These are phyloP conservation scores for Tetrapisispora pingtungensis DNA, from an alignment of 805 yeast species.

Conservation along the genomic window DNA sequence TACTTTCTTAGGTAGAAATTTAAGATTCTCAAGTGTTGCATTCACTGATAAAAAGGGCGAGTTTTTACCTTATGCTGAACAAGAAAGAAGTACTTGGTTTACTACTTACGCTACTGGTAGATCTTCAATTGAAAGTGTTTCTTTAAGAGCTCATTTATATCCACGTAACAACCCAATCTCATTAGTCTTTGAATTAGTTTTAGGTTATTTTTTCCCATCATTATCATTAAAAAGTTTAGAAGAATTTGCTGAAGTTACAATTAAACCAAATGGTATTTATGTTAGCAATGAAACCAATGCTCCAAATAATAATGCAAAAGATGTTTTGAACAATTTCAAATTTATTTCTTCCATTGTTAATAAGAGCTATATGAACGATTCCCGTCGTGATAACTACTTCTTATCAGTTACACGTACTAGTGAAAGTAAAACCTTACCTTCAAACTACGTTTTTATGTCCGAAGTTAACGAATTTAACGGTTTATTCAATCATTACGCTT, in stretches of 20 bases:
- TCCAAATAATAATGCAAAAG: constrained; percentile 25
- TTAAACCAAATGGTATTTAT: constrained; percentile 37
- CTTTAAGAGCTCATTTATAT: constrained; percentile 51
- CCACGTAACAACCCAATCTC: constrained; percentile 75
- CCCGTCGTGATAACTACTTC: constrained; percentile 69
- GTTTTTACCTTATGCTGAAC: constrained; percentile 30
- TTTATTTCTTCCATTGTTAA: constrained; percentile 79
- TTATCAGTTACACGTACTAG: constrained; percentile 76
- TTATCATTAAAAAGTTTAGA: constrained; percentile 48
- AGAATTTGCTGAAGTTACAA: constrained; percentile 43
- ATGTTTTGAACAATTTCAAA: constrained; percentile 41
- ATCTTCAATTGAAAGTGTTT: constrained; percentile 54
- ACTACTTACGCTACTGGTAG: constrained; percentile 84
- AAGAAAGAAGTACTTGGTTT: constrained; percentile 27
- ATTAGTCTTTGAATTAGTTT: constrained; percentile 50
- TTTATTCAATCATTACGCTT: constrained; percentile 39
- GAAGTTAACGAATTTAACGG: constrained; percentile 79
- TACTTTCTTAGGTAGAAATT: constrained; percentile 47
- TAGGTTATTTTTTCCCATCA: constrained; percentile 49
- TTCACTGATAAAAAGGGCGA: constrained; percentile 18
- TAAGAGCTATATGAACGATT: constrained; percentile 68
- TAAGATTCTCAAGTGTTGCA: constrained; percentile 54
- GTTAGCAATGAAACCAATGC: constrained; percentile 20
- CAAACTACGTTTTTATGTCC: constrained; percentile 74
- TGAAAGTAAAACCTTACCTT: constrained; percentile 61